Evolutionary conservation across 2,329 filamentous ascomycete genomes (phyloP).

Genomic region (Stagonosporopsis chrysanthemi): DNA sequence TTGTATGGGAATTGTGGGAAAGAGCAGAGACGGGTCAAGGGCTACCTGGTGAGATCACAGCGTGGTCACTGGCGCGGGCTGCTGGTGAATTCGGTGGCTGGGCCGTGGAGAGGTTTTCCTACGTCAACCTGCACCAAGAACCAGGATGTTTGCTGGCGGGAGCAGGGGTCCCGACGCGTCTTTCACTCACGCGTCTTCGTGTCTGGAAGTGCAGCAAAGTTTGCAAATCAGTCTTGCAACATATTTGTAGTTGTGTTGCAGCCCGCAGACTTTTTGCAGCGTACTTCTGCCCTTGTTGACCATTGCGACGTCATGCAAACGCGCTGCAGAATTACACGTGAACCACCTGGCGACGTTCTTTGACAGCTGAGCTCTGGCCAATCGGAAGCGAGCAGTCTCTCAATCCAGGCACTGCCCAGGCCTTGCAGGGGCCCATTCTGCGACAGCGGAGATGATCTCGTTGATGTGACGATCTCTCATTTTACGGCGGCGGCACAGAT

Average conservation of each 20-base stretch:
- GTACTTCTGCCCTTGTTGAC: background rate
- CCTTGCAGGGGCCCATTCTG: slow-evolving; percentile 12
- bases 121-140: slow-evolving; percentile 18
- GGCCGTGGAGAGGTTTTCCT: slow-evolving; percentile 19
- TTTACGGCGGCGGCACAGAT: slow-evolving; percentile 7
- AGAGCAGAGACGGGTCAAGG: slow-evolving; percentile 5
- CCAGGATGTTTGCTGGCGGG: slow-evolving; percentile 12
- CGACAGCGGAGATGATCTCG: slow-evolving; percentile 18
- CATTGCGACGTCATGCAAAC: slow-evolving; percentile 7
- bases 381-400: slow-evolving; percentile 3
- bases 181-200: slow-evolving; percentile 8
- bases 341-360: background rate
- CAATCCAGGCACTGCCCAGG: slow-evolving; percentile 9
- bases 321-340: background rate
- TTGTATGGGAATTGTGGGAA: slow-evolving; percentile 7
- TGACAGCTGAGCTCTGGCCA: slow-evolving; percentile 11
- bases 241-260: background rate
- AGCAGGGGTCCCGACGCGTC: slow-evolving; percentile 21
- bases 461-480: slow-evolving; percentile 13
- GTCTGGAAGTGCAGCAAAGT: background rate
- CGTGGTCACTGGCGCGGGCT: slow-evolving; percentile 7
- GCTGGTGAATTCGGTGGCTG: slow-evolving; percentile 19
- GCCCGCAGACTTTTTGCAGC: background rate
- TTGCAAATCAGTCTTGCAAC: background rate
- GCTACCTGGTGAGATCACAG: slow-evolving; percentile 10